Percentiles rank a stretch among this genome's conserved stretches.
Conservation (phyloP, 2,329 filamentous ascomycete species). For the Incumbomyces delicatus region DNA sequence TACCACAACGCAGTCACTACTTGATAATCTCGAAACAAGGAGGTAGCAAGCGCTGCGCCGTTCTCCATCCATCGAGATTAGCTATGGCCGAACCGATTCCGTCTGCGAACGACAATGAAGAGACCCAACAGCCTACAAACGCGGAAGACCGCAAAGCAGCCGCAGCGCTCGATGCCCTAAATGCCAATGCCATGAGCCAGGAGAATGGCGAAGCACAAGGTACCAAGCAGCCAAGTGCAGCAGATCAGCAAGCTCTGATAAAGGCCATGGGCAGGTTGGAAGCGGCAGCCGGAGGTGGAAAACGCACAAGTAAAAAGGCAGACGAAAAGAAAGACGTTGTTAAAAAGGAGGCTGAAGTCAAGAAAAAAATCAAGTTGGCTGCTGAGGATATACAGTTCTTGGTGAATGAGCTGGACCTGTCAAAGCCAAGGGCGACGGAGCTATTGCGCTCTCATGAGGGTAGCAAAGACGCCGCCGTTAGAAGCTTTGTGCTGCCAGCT, state of each 20-base stretch:
- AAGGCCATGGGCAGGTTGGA: conserved; percentile 42
- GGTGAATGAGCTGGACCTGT: conserved; percentile 39
- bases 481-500: conserved; percentile 7
- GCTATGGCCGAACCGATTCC: conserved; percentile 36
- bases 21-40: too few species aligned
- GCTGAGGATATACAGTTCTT: conserved; percentile 37
- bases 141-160: conserved; percentile 43
- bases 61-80: too few species aligned
- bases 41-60: too few species aligned
- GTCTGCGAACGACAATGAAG: conserved; percentile 29
- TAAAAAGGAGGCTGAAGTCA: conserved; percentile 29
- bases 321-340: conserved; percentile 22
- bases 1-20: too few species aligned
- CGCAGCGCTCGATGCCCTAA: conserved; percentile 39
- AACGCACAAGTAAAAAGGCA: conserved; percentile 16
- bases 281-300: conserved; percentile 27
- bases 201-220: conserved; percentile 25
- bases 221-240: conserved; percentile 24
- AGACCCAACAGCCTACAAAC: conserved; percentile 29
- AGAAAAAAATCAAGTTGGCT: conserved; percentile 35
- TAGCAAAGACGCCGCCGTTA: conserved; percentile 26
- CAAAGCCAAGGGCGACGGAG: conserved; percentile 38
- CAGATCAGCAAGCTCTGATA: conserved; percentile 39
- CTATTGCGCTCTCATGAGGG: conserved; percentile 38
- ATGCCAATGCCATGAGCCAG: conserved; percentile 30